Base-by-base conservation (phyloP, 1,284 basidiomycete species). In the Moesziomyces aphidis region DNA sequence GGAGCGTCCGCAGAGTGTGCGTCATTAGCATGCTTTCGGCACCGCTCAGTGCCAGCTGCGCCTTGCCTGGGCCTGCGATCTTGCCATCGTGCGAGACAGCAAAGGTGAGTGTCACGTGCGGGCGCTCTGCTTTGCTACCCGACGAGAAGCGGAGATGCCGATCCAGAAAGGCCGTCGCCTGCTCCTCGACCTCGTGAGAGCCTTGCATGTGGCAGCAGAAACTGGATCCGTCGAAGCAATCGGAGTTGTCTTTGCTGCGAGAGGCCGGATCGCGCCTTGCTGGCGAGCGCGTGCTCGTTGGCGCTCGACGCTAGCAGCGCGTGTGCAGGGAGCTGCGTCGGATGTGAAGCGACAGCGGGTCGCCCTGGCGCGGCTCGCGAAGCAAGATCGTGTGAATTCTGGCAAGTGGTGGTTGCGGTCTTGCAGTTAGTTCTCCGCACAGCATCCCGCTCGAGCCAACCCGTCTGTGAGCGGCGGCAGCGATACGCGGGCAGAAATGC, bases 41-140 rank as follows among this genome's bases (percentile, higher is more conserved):
- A 1, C 95, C 92, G 76, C 93, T 95, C 55, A 99, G 87, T 21
- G 89, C 88, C 39, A 99, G 88, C 85, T 95, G 93, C 73, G 87
- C 87, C 8, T 93, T 91, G 17, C 87, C 87, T 5, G 86, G 85
- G 0, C 93, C 94, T 0, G 94, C 94, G 68, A 98, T 96, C 85
- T 94, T 95, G 34, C 90, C 93, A 86, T 99, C 95, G 50, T 95
- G 86, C 1, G 94, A 96, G 84, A 98, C 95, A 1, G 96, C 96
- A 86, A 95, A 99, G 1, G 96, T 97, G 10, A 99, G 86, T 0
- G 95, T 98, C 39, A 89, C 86, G 58, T 82, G 68, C 64, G 56
- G 78, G 13, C 57, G 59, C 11, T 39, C 34, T 19, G 26, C 6
- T 9, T 11, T 2, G 3, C 11, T 17, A 19, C 19, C 23, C 39